A percentile compares a stretch with the other conserved stretches of the same genome.
phyloP scores from a whole-genome alignment of 805 yeast species.

The Schwanniomyces vanrijiae region DNA sequence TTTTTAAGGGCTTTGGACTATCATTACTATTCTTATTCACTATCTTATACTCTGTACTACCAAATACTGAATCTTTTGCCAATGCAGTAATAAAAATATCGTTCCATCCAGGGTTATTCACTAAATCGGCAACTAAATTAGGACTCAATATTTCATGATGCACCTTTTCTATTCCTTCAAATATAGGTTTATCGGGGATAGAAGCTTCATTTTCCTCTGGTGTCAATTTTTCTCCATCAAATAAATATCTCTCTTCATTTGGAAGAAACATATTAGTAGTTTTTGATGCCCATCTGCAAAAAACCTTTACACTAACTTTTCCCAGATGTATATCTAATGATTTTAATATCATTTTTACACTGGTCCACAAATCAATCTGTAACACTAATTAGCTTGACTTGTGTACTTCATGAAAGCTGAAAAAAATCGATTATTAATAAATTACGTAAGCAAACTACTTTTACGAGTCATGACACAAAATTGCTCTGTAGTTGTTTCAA shows the following conservation, averaged over 20 bases:
- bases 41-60: conserved; percentile 23
- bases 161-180: conserved; percentile 11
- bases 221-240: conserved; percentile 27
- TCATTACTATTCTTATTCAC: conserved; percentile 13
- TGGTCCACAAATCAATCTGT: not conserved
- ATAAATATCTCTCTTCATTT: conserved; percentile 24
- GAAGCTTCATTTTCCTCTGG: conserved; percentile 31
- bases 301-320: not conserved
- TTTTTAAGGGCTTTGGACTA: conserved; percentile 14
- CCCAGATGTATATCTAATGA: not conserved
- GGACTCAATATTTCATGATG: conserved; percentile 34
- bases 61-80: conserved; percentile 28
- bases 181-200: conserved; percentile 30
- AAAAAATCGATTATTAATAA: not conserved
- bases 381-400: not conserved
- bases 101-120: conserved; percentile 25
- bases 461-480: conserved; percentile 2
- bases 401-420: not conserved
- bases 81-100: conserved; percentile 32
- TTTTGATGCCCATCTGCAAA: conserved; percentile 2
- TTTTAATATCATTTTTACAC: not conserved
- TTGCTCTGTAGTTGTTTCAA: not conserved
- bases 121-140: conserved; percentile 31
- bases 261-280: conserved; percentile 24
- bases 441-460: not conserved